These are phyloP conservation scores for Trametes gibbosa DNA, from an alignment of 768 basidiomycete species.

Conservation along the genomic window DNA sequence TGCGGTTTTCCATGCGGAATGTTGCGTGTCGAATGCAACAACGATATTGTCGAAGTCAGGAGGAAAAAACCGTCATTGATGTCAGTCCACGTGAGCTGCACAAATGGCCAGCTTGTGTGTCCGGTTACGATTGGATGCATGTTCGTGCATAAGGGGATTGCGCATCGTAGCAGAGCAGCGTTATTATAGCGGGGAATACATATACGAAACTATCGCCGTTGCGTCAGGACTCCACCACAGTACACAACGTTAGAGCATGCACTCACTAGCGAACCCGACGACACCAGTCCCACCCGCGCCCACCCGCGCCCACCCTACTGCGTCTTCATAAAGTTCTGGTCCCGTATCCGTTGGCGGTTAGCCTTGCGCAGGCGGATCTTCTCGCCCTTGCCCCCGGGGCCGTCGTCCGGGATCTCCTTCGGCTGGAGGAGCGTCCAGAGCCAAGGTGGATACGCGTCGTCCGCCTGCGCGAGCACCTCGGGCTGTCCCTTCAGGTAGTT, in stretches of 20 bases:
- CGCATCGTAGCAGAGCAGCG: background rate
- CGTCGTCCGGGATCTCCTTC: conserved; percentile 62
- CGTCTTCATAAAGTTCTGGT: conserved; percentile 82
- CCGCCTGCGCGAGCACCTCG: conserved; percentile 70
- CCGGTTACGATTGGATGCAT: too few relatives aligned
- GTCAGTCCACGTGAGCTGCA: too few relatives aligned
- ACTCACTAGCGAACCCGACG: background rate
- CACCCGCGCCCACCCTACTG: conserved; percentile 40
- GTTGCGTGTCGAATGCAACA: background rate
- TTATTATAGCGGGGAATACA: conserved; percentile 8
- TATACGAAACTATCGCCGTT: conserved; percentile 1
- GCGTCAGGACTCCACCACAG: background rate
- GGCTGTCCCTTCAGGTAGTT: conserved; percentile 82
- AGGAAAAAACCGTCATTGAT: too few relatives aligned
- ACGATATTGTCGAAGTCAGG: background rate
- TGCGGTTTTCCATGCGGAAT: background rate
- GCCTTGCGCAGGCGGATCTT: conserved; percentile 50
- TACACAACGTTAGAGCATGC: background rate
- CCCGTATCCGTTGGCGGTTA: conserved; percentile 71
- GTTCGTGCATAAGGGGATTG: too few relatives aligned
- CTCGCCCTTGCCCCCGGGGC: conserved; percentile 67
- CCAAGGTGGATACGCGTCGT: conserved; percentile 88
- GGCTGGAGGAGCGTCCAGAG: conserved; percentile 75
- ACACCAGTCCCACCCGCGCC: background rate
- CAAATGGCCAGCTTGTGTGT: background rate